These are phyloP conservation scores for Crucibulum laeve DNA, from an alignment of 768 basidiomycete species.

Conservation along the genomic window DNA sequence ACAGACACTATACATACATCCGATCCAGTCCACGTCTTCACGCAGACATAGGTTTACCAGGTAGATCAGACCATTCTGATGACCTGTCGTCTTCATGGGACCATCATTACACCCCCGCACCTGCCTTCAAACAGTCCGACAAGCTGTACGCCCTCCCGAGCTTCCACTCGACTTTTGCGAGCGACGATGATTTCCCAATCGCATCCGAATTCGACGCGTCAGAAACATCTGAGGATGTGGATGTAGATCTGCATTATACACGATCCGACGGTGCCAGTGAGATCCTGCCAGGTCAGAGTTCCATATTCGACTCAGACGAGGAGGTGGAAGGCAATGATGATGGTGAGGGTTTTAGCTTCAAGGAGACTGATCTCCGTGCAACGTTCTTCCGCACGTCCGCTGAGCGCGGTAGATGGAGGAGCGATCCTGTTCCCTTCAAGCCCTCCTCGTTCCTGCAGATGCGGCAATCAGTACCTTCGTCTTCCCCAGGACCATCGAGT, in stretches of 20 bases:
- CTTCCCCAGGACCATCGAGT: conserved; percentile 24
- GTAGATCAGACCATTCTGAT: conserved; percentile 17
- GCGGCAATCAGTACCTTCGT: conserved; percentile 28
- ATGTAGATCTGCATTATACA: conserved; percentile 15
- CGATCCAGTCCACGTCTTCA: conserved; percentile 29
- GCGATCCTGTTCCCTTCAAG: conserved; percentile 37
- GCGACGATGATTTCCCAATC: conserved; percentile 20
- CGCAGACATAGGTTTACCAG: conserved; percentile 16
- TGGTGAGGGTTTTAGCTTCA: conserved; percentile 21
- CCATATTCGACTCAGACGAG: conserved; percentile 26
- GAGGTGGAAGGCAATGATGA: conserved; percentile 23
- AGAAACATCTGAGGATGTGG: conserved; percentile 23
- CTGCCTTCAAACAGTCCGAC: conserved; percentile 13
- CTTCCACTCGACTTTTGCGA: conserved; percentile 20
- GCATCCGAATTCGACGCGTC: conserved; percentile 30
- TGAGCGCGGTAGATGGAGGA: conserved; percentile 57
- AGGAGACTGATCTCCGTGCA: conserved; percentile 29
- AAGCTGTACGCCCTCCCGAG: conserved; percentile 20
- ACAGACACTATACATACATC: conserved; percentile 26
- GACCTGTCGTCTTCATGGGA: conserved; percentile 22
- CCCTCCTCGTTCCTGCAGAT: conserved; percentile 15
- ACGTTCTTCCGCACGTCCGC: conserved; percentile 54
- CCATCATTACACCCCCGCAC: conserved; percentile 7
- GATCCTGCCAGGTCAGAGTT: conserved; percentile 17
- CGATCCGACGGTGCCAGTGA: conserved; percentile 20